phyloP scores from a whole-genome alignment of 1,284 basidiomycete species.

The Macrocystidia cucumis region DNA sequence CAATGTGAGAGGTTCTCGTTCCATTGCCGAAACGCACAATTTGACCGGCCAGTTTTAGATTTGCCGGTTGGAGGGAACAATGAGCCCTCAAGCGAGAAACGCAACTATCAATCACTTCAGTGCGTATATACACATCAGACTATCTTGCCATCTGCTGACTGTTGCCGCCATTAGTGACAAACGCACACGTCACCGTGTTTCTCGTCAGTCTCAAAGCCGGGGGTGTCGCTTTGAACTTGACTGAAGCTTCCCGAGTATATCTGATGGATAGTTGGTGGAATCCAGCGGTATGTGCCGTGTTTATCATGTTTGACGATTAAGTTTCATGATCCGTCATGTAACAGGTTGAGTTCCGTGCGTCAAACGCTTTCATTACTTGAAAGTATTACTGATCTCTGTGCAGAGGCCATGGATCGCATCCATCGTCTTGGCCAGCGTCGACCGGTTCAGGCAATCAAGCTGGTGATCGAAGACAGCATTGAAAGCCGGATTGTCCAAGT shows the following conservation, averaged over 20 bases:
- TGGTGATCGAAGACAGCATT: constrained; percentile 95
- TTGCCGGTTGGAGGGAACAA: constrained; percentile 93
- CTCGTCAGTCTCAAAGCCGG: constrained; percentile 95
- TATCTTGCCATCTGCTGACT: neutral
- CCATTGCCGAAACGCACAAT: neutral
- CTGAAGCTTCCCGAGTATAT: constrained; percentile 91
- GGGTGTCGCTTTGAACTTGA: constrained; percentile 90
- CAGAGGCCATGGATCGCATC: constrained; percentile 97
- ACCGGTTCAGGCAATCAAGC: constrained; percentile 89
- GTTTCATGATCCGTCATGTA: constrained; percentile 8
- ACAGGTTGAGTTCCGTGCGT: constrained; percentile 65
- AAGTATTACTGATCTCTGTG: constrained; percentile 12
- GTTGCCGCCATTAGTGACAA: constrained; percentile 74
- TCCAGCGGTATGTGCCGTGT: constrained; percentile 50
- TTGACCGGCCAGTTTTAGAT: constrained; percentile 44
- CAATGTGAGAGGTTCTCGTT: constrained; percentile 40
- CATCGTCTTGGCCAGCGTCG: constrained; percentile 89
- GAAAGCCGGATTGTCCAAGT: constrained; percentile 89
- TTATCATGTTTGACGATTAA: constrained; percentile 6
- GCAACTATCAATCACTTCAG: constrained; percentile 94
- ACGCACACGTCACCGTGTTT: constrained; percentile 93
- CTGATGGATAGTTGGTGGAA: constrained; percentile 94
- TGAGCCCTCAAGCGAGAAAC: constrained; percentile 95
- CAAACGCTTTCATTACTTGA: neutral
- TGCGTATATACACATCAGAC: constrained; percentile 27